Conservation (phyloP, 2,329 filamentous ascomycete genomes). For the Colletotrichum tamarilloi region DNA sequence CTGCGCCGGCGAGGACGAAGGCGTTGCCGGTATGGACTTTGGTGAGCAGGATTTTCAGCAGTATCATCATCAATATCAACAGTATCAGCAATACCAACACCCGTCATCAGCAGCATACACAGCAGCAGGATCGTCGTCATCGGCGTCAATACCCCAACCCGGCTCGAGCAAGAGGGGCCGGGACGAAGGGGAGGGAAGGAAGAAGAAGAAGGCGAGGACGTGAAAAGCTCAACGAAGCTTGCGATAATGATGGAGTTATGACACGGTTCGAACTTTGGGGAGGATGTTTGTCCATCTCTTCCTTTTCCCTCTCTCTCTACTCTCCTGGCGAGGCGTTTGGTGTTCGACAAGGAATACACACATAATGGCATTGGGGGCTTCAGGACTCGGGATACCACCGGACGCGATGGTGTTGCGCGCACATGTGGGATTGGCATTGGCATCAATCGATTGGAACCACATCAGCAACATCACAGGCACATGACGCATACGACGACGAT, state of each 20-base stretch:
- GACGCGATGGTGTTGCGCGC: not conserved
- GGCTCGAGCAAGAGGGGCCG: slow-evolving; percentile 7
- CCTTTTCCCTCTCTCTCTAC: not conserved
- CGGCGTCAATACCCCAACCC: not conserved
- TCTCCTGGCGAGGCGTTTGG: slow-evolving; percentile 23
- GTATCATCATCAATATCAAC: slow-evolving; percentile 6
- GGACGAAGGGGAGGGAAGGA: slow-evolving; percentile 14
- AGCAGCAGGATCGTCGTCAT: not conserved
- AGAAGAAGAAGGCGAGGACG: slow-evolving; percentile 29
- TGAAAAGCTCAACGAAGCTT: not conserved
- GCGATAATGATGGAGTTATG: not conserved
- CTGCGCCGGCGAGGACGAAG: slow-evolving; percentile 55
- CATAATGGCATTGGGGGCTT: not conserved
- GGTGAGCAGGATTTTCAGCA: slow-evolving; percentile 33
- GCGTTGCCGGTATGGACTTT: slow-evolving; percentile 53
- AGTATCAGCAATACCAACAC: slow-evolving; percentile 10
- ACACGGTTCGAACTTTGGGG: not conserved
- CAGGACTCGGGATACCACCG: not conserved
- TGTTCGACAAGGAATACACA: not conserved
- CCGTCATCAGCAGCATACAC: not conserved
- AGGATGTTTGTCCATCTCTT: not conserved
- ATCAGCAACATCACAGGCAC: not conserved
- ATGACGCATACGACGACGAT: slow-evolving; percentile 1
- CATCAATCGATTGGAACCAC: not conserved
- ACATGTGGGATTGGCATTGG: not conserved